phyloP scores from a whole-genome alignment of 2,329 filamentous ascomycete genomes.

The Orbilia javanica region DNA sequence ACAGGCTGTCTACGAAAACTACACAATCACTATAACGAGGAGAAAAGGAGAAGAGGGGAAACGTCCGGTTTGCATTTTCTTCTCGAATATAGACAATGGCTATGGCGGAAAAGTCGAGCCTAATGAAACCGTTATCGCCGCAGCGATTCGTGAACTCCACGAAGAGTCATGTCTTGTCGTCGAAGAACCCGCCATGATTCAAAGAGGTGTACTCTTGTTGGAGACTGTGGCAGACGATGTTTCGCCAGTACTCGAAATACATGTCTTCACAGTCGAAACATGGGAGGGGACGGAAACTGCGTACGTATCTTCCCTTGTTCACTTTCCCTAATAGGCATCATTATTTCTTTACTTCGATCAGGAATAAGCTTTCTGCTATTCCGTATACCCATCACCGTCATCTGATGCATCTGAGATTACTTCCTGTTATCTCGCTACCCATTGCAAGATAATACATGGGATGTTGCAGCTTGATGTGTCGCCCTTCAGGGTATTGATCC shows the following conservation, averaged over 20 bases:
- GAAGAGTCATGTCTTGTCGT: slow-evolving; percentile 52
- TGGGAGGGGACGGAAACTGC: slow-evolving; percentile 60
- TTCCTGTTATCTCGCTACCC: slow-evolving; percentile 38
- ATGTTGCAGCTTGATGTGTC: slow-evolving; percentile 35
- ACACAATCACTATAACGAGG: slow-evolving; percentile 50
- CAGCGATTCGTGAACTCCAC: slow-evolving; percentile 61
- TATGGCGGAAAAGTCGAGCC: slow-evolving; percentile 62
- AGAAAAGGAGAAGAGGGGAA: slow-evolving; percentile 31
- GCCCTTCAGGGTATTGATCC: slow-evolving; percentile 17
- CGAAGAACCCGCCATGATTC: slow-evolving; percentile 31
- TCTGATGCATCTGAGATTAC: slow-evolving; percentile 37
- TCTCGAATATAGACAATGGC: slow-evolving; percentile 60
- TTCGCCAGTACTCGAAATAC: slow-evolving; percentile 61
- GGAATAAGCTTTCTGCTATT: slow-evolving; percentile 48
- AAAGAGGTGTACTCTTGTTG: slow-evolving; percentile 36
- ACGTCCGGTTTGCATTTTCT: slow-evolving; percentile 27
- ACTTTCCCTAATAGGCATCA: not conserved
- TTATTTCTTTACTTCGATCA: slow-evolving; percentile 8
- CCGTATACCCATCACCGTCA: slow-evolving; percentile 34
- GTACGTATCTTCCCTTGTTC: slow-evolving; percentile 53
- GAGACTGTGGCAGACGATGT: slow-evolving; percentile 57
- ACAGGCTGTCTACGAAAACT: slow-evolving; percentile 36
- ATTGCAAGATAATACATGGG: slow-evolving; percentile 33
- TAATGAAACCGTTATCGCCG: slow-evolving; percentile 60
- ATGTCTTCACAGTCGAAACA: slow-evolving; percentile 60